These are phyloP conservation scores for Holtermanniella nyarrowii DNA, from an alignment of 768 basidiomycete genomes.

Conservation along the genomic window DNA sequence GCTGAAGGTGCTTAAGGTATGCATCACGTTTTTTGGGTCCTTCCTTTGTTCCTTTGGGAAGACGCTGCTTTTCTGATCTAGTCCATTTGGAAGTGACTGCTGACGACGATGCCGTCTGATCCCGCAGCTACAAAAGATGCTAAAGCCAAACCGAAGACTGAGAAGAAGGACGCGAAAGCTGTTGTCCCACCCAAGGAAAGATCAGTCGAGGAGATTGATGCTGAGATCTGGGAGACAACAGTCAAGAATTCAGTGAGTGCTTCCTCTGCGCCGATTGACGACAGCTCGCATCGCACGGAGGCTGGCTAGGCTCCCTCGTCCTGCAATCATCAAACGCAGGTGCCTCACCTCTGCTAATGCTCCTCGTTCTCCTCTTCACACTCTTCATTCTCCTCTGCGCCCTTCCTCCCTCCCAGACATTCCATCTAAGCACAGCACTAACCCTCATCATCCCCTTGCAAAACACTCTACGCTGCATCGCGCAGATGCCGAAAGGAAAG, in stretches of 20 bases:
- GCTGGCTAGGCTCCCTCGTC: conserved; percentile 10
- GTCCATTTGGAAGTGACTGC: too few relatives aligned
- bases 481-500: not conserved
- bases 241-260: not conserved
- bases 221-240: not conserved
- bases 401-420: conserved; percentile 12
- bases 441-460: conserved; percentile 25
- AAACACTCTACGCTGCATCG: conserved; percentile 10
- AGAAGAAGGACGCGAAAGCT: not conserved
- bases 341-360: conserved; percentile 37
- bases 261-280: not conserved
- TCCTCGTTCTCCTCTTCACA: conserved; percentile 59
- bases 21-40: too few relatives aligned
- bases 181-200: not conserved
- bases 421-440: conserved; percentile 17
- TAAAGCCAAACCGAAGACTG: not conserved
- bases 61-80: too few relatives aligned
- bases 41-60: too few relatives aligned
- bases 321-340: not conserved
- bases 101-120: too few relatives aligned
- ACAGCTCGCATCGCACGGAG: conserved; percentile 18
- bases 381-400: conserved; percentile 38
- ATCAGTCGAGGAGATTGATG: not conserved
- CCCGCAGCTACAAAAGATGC: too few relatives aligned
- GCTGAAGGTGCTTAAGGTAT: too few relatives aligned